Percentiles rank a stretch among this genome's conserved stretches.
Conservation (phyloP, 129 eudicot species). For the Calendula officinalis region DNA sequence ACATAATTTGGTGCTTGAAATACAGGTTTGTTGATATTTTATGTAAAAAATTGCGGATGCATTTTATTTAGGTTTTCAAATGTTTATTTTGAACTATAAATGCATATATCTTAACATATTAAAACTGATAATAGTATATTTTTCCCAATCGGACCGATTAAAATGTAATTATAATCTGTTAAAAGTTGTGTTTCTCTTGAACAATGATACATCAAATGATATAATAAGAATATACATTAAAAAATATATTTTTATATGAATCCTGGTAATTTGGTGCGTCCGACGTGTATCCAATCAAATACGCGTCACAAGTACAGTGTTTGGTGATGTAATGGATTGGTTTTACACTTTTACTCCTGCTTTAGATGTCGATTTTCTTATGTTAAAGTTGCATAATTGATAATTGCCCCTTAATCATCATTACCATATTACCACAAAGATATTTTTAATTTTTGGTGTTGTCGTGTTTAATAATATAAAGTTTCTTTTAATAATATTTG, state of each 20-base stretch:
- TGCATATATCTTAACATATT: neutral
- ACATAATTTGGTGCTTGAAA: constrained; percentile 59
- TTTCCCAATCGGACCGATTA: too few species aligned
- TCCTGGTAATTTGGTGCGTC: constrained; percentile 9
- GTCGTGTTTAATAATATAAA: constrained; percentile 1
- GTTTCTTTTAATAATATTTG: neutral
- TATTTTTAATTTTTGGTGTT: neutral
- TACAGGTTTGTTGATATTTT: constrained; percentile 42
- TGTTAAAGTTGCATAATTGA: neutral
- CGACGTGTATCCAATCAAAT: constrained; percentile 15
- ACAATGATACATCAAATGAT: too few species aligned
- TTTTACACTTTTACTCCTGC: neutral
- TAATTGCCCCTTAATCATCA: constrained; percentile 13
- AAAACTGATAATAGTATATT: neutral
- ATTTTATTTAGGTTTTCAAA: neutral
- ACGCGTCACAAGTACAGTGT: constrained; percentile 6
- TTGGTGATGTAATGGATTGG: neutral
- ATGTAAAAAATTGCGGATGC: neutral
- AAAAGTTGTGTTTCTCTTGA: too few species aligned
- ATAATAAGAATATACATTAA: too few species aligned
- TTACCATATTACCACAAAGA: neutral
- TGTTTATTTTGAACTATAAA: neutral
- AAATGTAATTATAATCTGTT: too few species aligned
- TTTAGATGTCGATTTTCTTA: neutral
- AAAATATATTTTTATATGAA: constrained; percentile 5